Evolutionary conservation across 2,329 filamentous ascomycete species (phyloP), one percentile per base, ranked within the genome.

Genomic region (Colletotrichum siamense): DNA sequence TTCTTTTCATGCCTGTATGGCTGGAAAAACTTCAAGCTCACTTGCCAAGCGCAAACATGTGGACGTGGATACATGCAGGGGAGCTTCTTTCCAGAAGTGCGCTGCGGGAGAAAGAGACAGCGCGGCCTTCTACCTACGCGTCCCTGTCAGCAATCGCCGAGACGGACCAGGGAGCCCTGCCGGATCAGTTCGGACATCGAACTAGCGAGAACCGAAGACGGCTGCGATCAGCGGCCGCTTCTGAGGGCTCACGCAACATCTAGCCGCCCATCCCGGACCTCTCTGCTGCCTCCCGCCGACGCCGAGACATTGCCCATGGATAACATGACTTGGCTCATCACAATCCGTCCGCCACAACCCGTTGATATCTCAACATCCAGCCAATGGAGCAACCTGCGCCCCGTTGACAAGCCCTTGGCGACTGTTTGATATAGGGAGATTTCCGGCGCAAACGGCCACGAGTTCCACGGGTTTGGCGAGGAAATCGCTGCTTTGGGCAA

Each of bases 331-430:
- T 73, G 70, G 70, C 73, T 69, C 49, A 52, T 65, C 44, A 69
- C 34, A 61, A 26, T 24, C 57, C 57, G 70, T 24, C 57, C 59
- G 62, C 28, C 57, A 52, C n/a, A 67, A 13, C 12, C n/a, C 24
- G 55, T 26, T 28, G n/a, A 52, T 24, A 18, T 13, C 26, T 30
- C 18, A 32, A 52, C 44, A 22, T 24, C 26, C 30, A 26, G 16
- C 64, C 64, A 76, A 73, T 73, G 7, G 7, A 16, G 13, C 16
- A 22, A 22, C 3, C 13, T n/a, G 22, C 39, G 24, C 63, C 49
- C 64, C 28, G 64, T 22, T 13, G 18, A 76, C 73, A 76, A 76
- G 73, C 52, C 44, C 73, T 76, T 76, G 73, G 73, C 73, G 4
- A 36, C 8, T 36, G 32, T 73, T 73, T 52, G 44, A 61, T 36